Base-by-base conservation (phyloP, 495 filamentous ascomycete species). In the Penicillium roqueforti region DNA sequence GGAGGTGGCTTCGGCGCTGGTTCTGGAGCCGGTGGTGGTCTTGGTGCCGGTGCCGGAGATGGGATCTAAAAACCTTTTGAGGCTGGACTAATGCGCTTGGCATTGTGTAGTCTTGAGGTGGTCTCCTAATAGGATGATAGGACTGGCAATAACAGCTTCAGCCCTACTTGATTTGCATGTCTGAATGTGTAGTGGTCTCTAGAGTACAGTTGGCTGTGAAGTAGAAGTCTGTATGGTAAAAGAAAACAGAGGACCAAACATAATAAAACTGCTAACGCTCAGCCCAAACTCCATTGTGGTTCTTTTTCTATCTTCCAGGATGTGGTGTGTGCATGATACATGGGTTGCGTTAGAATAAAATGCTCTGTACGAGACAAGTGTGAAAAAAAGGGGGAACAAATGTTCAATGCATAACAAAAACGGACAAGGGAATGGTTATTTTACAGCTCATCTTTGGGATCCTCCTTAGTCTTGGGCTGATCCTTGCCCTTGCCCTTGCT, bases 391-490 rank as follows among this genome's bases (percentile, higher is more conserved):
- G 38, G 34, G 23, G 53, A 31, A 57, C 34, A 44, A 37, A 45
- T 20, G 28, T 38, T 39, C 25, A 43, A 49, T 51, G 36, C 16
- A 39, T 18, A 51, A 29, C 26, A 18, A 46, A 23, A 45, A 43
- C 20, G 26, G 31, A 51, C 28, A 53, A 57, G 7, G 22, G 41
- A 7, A 42, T 20, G 18, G 3, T 26, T 49, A 20, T 28, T 32
- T 66, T 63, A 78, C 58, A 78, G 59, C 61, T 78, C 75, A 59
- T 78, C 75, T 57, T 76, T 76, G 6, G 53, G 64, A 10, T 68
- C 60, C 31, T 68, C 62, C 51, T 59, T 47, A 47, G 59, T 54
- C 42, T 61, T 47, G 26, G 54, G 38, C 54, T 61, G 43, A 29
- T 61, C 59, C 48, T 61, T 58, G 43, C 53, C 54, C 48, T 66